These are phyloP conservation scores for Wickerhamomyces rabaulensis DNA, from an alignment of 805 yeast genomes.

Conservation along the genomic window DNA sequence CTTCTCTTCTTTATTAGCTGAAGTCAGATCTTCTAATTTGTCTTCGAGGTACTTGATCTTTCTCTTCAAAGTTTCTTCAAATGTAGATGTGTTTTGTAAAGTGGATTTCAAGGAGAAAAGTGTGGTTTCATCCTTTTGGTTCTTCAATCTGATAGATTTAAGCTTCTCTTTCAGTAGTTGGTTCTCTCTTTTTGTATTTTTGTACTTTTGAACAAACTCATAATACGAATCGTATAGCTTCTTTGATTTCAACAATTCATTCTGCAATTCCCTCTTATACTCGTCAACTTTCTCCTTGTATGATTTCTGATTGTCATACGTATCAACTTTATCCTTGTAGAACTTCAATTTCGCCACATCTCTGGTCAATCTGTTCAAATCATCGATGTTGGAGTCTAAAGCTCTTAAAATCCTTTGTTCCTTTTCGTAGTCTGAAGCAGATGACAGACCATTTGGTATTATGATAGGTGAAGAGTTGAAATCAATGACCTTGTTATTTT, in stretches of 20 bases:
- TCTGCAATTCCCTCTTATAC: slow-evolving; percentile 26
- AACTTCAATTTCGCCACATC: slow-evolving; percentile 17
- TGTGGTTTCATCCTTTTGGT: slow-evolving; percentile 11
- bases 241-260: slow-evolving; percentile 29
- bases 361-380: slow-evolving; percentile 18
- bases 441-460: slow-evolving; percentile 1
- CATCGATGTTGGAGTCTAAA: slow-evolving; percentile 14
- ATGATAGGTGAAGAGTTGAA: slow-evolving; percentile 7
- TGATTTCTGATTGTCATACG: neutral
- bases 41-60: slow-evolving; percentile 22
- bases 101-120: slow-evolving; percentile 10
- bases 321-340: slow-evolving; percentile 6
- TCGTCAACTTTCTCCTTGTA: slow-evolving; percentile 14
- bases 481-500: slow-evolving; percentile 6
- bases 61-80: slow-evolving; percentile 15
- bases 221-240: slow-evolving; percentile 31
- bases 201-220: slow-evolving; percentile 27
- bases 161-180: slow-evolving; percentile 13
- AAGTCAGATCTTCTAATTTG: slow-evolving; percentile 19
- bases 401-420: slow-evolving; percentile 3
- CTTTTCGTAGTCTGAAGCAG: neutral
- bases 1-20: slow-evolving; percentile 24
- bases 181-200: slow-evolving; percentile 17
- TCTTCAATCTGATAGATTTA: slow-evolving; percentile 8
- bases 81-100: slow-evolving; percentile 8